phyloP scores from a whole-genome alignment of 2,329 filamentous ascomycete species.

The Pseudogymnoascus sp. region DNA sequence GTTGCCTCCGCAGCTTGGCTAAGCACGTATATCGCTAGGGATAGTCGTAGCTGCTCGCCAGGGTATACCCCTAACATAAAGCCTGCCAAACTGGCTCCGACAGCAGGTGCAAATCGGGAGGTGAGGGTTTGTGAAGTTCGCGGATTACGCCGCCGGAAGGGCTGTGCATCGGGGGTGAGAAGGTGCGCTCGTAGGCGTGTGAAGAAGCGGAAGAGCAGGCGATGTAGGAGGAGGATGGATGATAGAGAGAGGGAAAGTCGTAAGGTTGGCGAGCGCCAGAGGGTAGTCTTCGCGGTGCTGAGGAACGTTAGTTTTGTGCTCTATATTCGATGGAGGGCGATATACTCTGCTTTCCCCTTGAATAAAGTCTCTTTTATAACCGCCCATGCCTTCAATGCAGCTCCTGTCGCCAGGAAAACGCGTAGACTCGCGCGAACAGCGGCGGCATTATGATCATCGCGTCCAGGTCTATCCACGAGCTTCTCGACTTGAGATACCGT shows the following conservation, averaged over 20 bases:
- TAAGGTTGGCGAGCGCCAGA: constrained; percentile 61
- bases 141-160: constrained; percentile 79
- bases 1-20: constrained; percentile 78
- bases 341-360: constrained; percentile 29
- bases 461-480: constrained; percentile 27
- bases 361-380: constrained; percentile 43
- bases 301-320: constrained; percentile 13
- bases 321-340: neutral
- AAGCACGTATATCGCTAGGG: constrained; percentile 72
- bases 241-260: constrained; percentile 78
- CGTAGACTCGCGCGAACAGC: constrained; percentile 65
- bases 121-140: constrained; percentile 67
- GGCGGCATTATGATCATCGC: constrained; percentile 62
- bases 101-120: constrained; percentile 74
- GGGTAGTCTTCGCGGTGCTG: constrained; percentile 40
- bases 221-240: constrained; percentile 78
- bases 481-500: constrained; percentile 49
- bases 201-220: constrained; percentile 86
- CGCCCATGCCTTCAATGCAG: constrained; percentile 57
- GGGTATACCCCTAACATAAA: constrained; percentile 73
- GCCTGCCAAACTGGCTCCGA: constrained; percentile 85
- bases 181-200: constrained; percentile 70
- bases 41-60: constrained; percentile 62
- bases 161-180: constrained; percentile 68
- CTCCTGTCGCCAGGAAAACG: constrained; percentile 58